phyloP scores from a whole-genome alignment of 78 protist species.

The Mantamonas sphyraenae region DNA sequence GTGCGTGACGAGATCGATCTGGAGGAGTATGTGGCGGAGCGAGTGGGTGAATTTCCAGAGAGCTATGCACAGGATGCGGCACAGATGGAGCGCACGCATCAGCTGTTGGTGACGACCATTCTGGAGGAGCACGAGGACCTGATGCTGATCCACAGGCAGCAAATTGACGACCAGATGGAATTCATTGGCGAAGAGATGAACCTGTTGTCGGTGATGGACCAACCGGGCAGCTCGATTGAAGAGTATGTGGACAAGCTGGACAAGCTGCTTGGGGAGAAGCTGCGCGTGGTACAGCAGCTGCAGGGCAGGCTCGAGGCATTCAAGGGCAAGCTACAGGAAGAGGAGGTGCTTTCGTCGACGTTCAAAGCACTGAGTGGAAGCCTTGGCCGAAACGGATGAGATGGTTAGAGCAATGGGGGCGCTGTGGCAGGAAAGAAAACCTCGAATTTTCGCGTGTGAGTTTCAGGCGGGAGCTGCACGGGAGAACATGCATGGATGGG shows the following conservation, averaged over 20 bases:
- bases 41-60: too few species aligned
- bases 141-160: conserved; percentile 32
- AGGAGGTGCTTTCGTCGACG: conserved; percentile 13
- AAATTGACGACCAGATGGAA: conserved; percentile 43
- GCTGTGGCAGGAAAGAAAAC: too few species aligned
- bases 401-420: too few species aligned
- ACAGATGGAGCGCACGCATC: conserved; percentile 16
- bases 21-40: too few species aligned
- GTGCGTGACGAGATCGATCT: too few species aligned
- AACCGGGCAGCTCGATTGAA: conserved; percentile 26
- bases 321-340: neutral
- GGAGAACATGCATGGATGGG: too few species aligned
- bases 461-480: too few species aligned
- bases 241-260: conserved; percentile 32
- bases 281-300: neutral
- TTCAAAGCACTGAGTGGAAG: too few species aligned
- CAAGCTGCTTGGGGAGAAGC: conserved; percentile 8
- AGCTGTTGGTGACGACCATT: conserved; percentile 23
- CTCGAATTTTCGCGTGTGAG: too few species aligned
- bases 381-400: too few species aligned
- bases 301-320: neutral
- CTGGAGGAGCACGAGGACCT: conserved; percentile 39
- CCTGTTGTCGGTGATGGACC: conserved; percentile 13
- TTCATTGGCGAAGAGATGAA: conserved; percentile 25
- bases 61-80: neutral